Conservation (phyloP, 2,329 filamentous ascomycete species). For the Fusarium tanahbumbuense region DNA sequence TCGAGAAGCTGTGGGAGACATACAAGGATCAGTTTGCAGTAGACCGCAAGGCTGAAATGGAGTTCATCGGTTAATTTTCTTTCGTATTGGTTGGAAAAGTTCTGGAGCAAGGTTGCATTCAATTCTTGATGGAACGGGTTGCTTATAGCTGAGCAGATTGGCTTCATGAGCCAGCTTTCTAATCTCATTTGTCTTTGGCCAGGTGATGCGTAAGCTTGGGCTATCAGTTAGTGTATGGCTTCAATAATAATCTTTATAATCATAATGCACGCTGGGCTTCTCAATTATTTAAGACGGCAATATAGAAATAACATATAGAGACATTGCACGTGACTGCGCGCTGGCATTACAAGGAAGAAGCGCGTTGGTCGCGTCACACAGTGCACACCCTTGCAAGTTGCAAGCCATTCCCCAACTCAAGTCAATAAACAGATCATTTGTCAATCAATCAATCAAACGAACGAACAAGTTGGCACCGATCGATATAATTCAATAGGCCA, state of each 20-base stretch:
- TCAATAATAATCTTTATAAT: neutral
- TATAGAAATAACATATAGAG: neutral
- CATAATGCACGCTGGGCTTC: neutral
- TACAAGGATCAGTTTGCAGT: constrained; percentile 82
- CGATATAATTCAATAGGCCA: neutral
- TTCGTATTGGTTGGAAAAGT: neutral
- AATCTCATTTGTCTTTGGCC: constrained; percentile 4
- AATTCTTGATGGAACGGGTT: neutral
- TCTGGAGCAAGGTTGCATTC: neutral
- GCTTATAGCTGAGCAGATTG: neutral
- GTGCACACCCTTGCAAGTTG: neutral
- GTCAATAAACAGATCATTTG: neutral
- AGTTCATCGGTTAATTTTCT: constrained; percentile 68
- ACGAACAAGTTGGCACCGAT: neutral
- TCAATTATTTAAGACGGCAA: neutral
- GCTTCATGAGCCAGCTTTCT: constrained; percentile 1
- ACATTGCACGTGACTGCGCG: constrained; percentile 43
- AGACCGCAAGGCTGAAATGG: constrained; percentile 71
- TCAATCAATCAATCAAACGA: no score
- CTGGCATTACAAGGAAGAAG: constrained; percentile 9
- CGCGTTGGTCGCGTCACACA: constrained; percentile 42
- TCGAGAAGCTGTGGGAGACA: constrained; percentile 77
- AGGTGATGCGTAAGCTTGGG: neutral
- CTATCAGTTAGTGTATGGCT: neutral
- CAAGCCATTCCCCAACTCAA: neutral